Evolutionary conservation across 352 stramenopile species (phyloP), one percentile per base, ranked within the genome.

Genomic region (Phytopythium oedochilum): DNA sequence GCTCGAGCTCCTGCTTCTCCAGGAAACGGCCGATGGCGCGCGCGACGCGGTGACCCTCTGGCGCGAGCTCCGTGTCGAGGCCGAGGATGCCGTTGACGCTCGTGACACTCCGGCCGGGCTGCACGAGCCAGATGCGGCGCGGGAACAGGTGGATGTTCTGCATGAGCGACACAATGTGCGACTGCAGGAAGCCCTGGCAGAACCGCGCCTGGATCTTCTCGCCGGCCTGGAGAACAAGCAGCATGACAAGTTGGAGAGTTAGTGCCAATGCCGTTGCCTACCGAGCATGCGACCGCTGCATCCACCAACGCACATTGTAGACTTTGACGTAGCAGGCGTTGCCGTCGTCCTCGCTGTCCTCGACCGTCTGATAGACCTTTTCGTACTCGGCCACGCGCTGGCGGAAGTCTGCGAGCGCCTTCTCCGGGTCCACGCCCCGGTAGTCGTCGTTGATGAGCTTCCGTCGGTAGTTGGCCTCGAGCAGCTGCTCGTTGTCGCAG

Each of bases 111-210:
- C 89, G 75, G 8, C 87, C 91, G 0, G 89, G 84, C 15, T 85
- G 85, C 39, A 95, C 89, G 34, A 97, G 76, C 88, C 88, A 97
- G 46, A 97, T 93, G 40, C 86, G 83, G 18, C 88, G 84, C 17
- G 88, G 89, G 20, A 77, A 76, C 17, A 98, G 75, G 64, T 98
- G 92, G 60, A 97, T 96, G 60, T 98, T 98, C 73, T 93, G 68
- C 23, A 94, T 49, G 23, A 96, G 75, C 34, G 82, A 96, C 55
- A 95, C 82, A 53, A 94, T 83, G 66, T 96, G 85, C 57, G 76
- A 91, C 57, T 93, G 81, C 20, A 96, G 48, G 62, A 94, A 96
- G 26, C 84, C 86, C 58, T 94, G 78, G 58, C 88, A 94, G 59
- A 82, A 88, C 17, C 89, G 76, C 35, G 85, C 84, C 52, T 94